Conservation (phyloP, 129 eudicot species). For the Chrysanthemum makinoi region DNA sequence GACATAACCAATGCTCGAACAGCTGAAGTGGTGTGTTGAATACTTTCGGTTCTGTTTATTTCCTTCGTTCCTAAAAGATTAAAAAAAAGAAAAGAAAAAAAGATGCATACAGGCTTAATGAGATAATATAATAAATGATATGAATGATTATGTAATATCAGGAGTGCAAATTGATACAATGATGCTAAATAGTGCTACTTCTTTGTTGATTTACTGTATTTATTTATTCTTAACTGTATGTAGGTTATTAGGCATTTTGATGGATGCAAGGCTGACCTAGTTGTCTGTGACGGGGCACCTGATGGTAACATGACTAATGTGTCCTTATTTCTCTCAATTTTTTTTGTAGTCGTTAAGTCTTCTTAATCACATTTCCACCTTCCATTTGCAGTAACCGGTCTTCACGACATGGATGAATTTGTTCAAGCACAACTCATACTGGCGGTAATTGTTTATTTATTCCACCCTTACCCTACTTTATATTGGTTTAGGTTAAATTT, state of each 20-base stretch:
- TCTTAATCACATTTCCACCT: constrained; percentile 4
- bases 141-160: neutral
- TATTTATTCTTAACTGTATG: constrained; percentile 1
- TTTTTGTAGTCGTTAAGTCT: neutral
- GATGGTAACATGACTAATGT: constrained; percentile 56
- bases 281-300: constrained; percentile 99
- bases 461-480: neutral
- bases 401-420: constrained; percentile 99
- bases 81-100: no score
- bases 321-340: neutral
- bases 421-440: constrained; percentile 95
- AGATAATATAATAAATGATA: neutral
- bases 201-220: neutral
- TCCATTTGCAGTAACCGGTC: constrained; percentile 81
- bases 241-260: constrained; percentile 98
- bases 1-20: constrained; percentile 97
- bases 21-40: constrained; percentile 80
- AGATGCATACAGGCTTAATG: no score
- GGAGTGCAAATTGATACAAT: neutral
- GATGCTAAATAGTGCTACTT: neutral
- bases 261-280: constrained; percentile 99
- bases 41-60: constrained; percentile 9
- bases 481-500: neutral
- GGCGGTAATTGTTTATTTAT: constrained; percentile 49
- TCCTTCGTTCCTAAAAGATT: neutral